phyloP scores from a whole-genome alignment of 2,329 filamentous ascomycete species.

The Phaeoacremonium minimum region DNA sequence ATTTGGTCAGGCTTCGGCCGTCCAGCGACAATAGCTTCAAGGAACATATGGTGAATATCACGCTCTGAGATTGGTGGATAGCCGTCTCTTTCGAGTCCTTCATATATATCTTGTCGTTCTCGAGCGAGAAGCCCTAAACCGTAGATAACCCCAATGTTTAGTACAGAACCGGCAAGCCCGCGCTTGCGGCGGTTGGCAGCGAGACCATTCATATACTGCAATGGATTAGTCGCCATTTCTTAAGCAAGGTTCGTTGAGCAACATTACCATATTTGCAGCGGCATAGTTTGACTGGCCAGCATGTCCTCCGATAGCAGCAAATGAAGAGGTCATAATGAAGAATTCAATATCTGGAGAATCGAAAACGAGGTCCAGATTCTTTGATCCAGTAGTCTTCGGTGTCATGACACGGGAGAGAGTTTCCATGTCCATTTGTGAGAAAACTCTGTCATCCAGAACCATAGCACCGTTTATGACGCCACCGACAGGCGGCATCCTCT shows the following conservation, averaged over 20 bases:
- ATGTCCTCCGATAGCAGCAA: slow-evolving; percentile 38
- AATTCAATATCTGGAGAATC: slow-evolving; percentile 28
- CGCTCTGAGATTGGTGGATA: slow-evolving; percentile 44
- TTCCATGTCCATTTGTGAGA: slow-evolving; percentile 32
- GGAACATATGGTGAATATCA: slow-evolving; percentile 46
- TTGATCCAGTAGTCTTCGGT: slow-evolving; percentile 34
- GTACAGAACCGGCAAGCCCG: slow-evolving; percentile 28
- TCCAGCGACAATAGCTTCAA: slow-evolving; percentile 43
- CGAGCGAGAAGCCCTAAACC: slow-evolving; percentile 37
- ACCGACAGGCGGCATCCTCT: slow-evolving; percentile 23
- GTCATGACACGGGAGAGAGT: slow-evolving; percentile 30
- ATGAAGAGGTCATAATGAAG: slow-evolving; percentile 42
- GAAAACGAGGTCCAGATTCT: slow-evolving; percentile 32
- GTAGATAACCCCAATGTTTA: slow-evolving; percentile 42
- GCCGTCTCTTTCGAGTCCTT: slow-evolving; percentile 34
- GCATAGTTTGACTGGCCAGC: slow-evolving; percentile 39
- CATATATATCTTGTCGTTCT: slow-evolving; percentile 32
- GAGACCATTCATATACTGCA: slow-evolving; percentile 37
- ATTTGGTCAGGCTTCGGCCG: slow-evolving; percentile 18
- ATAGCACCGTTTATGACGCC: slow-evolving; percentile 40
- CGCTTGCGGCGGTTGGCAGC: slow-evolving; percentile 27
- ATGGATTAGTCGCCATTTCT: no score
- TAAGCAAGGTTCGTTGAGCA: no score
- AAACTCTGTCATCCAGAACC: slow-evolving; percentile 37
- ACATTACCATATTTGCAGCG: slow-evolving; percentile 33